Evolutionary conservation across 169 alveolate genomes (phyloP), one percentile per base, ranked within the genome.

Genomic region (Amoebophrya sp.): DNA sequence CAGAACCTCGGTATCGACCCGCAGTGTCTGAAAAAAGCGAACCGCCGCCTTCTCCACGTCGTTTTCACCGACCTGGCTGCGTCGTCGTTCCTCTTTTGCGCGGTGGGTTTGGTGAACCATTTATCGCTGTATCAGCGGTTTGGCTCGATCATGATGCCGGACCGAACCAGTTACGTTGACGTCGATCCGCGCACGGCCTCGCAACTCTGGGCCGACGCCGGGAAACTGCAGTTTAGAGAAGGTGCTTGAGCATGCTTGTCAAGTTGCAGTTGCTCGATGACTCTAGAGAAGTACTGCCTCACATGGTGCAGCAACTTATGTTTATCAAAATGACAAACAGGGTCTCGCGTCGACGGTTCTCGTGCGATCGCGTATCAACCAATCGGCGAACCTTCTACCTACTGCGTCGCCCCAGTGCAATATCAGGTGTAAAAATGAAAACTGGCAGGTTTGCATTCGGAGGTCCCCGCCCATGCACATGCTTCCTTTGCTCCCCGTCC

Each of bases 181-280:
- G 83, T 66, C 83, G 83, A 66, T 25, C 83, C 83, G 38, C 83
- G 83, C 10, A 66, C 39, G 7, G 35, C 83, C 1, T 7, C 83
- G 38, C 83, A 66, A n/a, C 83, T 66, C 39, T 66, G 83, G 83
- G 83, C 83, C 10, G 83, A 66, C 83, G 83, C 39, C 29, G 83
- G 83, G 18, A 66, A 18, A n/a, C 12, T 66, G 12, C 32, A 66
- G 18, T 66, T 66, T 25, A 7, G 29, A 18, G 83, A 66, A 66
- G 83, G 54, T 41, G 12, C n/a, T n/a, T n/a, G n/a, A n/a, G n/a
- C n/a, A n/a, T n/a, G n/a, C n/a, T n/a, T n/a, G n/a, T n/a, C n/a
- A n/a, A n/a, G n/a, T n/a, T n/a, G n/a, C n/a, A n/a, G n/a, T n/a
- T n/a, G n/a, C n/a, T n/a, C n/a, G n/a, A n/a, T n/a, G n/a, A n/a